Percentiles rank a stretch among this genome's conserved stretches.
phyloP scores from a whole-genome alignment of 2,329 filamentous ascomycete genomes.

The Beauveria rudraprayagi region DNA sequence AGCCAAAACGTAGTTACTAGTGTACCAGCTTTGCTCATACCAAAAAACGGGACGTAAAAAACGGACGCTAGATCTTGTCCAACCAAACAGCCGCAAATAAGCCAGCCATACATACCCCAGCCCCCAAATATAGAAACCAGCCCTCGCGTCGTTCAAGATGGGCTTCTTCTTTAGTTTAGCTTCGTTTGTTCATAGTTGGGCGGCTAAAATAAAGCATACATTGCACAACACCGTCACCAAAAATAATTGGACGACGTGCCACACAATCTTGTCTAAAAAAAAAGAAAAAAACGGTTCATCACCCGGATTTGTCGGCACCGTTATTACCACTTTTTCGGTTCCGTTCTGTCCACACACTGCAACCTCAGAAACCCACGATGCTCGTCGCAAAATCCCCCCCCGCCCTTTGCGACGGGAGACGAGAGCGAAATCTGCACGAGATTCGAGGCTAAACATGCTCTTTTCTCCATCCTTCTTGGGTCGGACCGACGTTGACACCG shows the following conservation, averaged over 20 bases:
- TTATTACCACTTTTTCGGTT: not conserved
- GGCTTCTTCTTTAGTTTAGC: no score
- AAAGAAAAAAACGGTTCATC: not conserved
- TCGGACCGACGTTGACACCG: not conserved
- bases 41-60: no score
- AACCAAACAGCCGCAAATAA: not conserved
- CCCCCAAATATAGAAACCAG: conserved; percentile 4
- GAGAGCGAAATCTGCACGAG: no score
- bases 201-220: not conserved
- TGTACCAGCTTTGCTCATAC: not conserved
- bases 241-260: not conserved
- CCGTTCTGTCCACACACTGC: not conserved
- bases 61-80: not conserved
- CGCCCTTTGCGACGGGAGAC: no score
- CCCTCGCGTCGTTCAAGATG: not conserved
- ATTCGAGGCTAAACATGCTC: not conserved
- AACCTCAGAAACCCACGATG: not conserved
- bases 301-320: not conserved
- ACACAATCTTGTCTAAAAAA: not conserved
- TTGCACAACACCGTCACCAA: not conserved
- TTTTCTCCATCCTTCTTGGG: not conserved
- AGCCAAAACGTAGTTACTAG: not conserved
- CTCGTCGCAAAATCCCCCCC: not conserved
- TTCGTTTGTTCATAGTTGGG: not conserved
- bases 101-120: not conserved